Evolutionary conservation across 2,329 filamentous ascomycete species (phyloP).

Genomic region (Helotiales sp.): DNA sequence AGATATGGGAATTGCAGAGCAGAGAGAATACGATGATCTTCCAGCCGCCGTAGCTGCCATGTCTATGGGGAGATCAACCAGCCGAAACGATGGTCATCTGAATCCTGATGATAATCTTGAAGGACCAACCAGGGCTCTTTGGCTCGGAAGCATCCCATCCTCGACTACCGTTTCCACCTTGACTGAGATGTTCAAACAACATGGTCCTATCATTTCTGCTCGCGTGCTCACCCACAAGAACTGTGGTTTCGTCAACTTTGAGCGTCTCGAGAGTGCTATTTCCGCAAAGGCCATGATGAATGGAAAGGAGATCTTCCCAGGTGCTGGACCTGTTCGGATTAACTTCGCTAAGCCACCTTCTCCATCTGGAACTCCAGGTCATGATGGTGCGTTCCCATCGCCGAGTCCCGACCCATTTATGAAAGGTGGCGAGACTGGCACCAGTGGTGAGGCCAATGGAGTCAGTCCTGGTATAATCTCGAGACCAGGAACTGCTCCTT

Average conservation of each 20-base stretch:
- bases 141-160: constrained; percentile 96
- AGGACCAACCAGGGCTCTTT: constrained; percentile 87
- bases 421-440: constrained; percentile 52
- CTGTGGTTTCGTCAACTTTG: constrained; percentile 98
- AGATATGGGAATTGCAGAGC: constrained; percentile 73
- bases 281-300: constrained; percentile 86
- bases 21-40: constrained; percentile 76
- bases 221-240: constrained; percentile 97
- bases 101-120: constrained; percentile 81
- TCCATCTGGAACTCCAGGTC: constrained; percentile 83
- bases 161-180: constrained; percentile 95
- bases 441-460: constrained; percentile 36
- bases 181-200: constrained; percentile 92
- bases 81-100: constrained; percentile 67
- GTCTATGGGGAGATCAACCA: constrained; percentile 67
- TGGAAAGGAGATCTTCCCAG: constrained; percentile 97
- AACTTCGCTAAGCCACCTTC: constrained; percentile 97
- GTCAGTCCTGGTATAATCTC: constrained; percentile 42
- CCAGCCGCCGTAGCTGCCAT: constrained; percentile 81
- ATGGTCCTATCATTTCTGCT: constrained; percentile 86
- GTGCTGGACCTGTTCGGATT: constrained; percentile 90
- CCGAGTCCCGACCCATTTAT: constrained; percentile 85
- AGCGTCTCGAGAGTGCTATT: constrained; percentile 85
- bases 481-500: constrained; percentile 48
- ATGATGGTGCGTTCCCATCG: constrained; percentile 84